Base-by-base conservation (phyloP, 2,329 filamentous ascomycete genomes). In the Fusarium stilboides region DNA sequence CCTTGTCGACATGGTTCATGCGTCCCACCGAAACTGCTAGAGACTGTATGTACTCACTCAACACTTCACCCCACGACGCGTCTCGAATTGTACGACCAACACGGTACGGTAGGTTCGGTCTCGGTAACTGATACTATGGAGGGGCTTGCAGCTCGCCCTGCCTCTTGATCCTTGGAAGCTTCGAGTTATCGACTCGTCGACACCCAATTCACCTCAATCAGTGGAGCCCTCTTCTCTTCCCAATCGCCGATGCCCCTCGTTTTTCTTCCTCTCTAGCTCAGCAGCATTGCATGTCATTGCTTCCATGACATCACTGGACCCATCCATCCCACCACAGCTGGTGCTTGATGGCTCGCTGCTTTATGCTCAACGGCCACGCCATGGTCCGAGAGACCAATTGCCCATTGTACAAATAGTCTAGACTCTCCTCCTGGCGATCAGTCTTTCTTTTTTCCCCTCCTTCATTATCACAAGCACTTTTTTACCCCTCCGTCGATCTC, bases 291-390 rank as follows among this genome's bases (percentile, higher is more conserved):
- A 36, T 36, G 24, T 26, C 42, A 26, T 19, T 42, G 24, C 40
- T 61, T 68, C 55, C 49, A 74, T 74, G 72, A 74, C 72, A 74
- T 74, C 72, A 74, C 72, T 40, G 63, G 60, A 66, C 69, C 69
- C 70, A 73, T 71, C 60, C 68, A 42, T 63, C 62, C 56, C 55
- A 53, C 33, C 40, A 26, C 53, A 36, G 53, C 37, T 64, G 22
- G 31, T 51, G 43, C 19, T 46, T 31, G 36, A 44, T 56, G 45
- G 45, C 39, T 58, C 44, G 45, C 50, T 71, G 56, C 45, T 57
- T 66, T 62, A 52, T 59, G 50, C 57, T 45, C 57, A 31, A 43
- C 45, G 8, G 26, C 56, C 50, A 53, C 57, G 55, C 58, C 69
- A 57, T 56, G 42, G 34, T 22, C 33, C 50, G 51, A 57, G 46